These are phyloP conservation scores for Arthrobotrys conoides DNA, from an alignment of 2,329 filamentous ascomycete genomes.

Conservation along the genomic window DNA sequence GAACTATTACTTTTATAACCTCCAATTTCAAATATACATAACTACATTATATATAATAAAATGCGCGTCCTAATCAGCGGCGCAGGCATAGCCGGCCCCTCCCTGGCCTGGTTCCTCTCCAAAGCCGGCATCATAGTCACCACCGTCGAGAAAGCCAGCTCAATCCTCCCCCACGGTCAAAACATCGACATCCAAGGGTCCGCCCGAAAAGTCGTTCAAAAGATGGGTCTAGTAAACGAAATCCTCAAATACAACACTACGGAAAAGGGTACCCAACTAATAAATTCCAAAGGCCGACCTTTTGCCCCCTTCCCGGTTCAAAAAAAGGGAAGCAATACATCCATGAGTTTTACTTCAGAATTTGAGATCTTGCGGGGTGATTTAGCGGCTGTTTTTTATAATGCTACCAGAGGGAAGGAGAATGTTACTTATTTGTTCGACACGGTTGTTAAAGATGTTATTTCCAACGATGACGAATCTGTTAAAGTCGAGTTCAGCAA, in stretches of 20 bases:
- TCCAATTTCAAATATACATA: too few species aligned
- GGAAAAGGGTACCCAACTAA: constrained; percentile 70
- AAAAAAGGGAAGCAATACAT: constrained; percentile 67
- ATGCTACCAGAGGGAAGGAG: constrained; percentile 67
- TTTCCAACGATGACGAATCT: constrained; percentile 65
- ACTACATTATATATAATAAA: not conserved
- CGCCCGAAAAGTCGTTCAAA: constrained; percentile 70
- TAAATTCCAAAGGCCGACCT: constrained; percentile 67
- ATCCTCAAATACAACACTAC: constrained; percentile 68
- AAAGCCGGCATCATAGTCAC: constrained; percentile 67
- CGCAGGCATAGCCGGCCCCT: constrained; percentile 67
- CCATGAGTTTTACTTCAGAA: constrained; percentile 69
- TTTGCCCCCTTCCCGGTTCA: constrained; percentile 68
- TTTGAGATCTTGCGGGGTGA: constrained; percentile 70
- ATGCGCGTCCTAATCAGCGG: constrained; percentile 67
- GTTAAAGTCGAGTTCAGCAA: constrained; percentile 69
- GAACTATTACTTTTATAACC: too few species aligned
- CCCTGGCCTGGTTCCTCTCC: constrained; percentile 71
- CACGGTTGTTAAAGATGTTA: constrained; percentile 64
- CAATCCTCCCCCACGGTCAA: constrained; percentile 69
- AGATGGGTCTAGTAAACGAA: constrained; percentile 71
- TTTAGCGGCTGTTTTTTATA: constrained; percentile 67
- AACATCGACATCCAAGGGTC: constrained; percentile 73
- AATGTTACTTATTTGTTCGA: constrained; percentile 67
- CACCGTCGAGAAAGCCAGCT: constrained; percentile 68